Percentiles rank a stretch among this genome's conserved stretches.
Conservation (phyloP, 306 rosid genomes). For the Fagus crenata region DNA sequence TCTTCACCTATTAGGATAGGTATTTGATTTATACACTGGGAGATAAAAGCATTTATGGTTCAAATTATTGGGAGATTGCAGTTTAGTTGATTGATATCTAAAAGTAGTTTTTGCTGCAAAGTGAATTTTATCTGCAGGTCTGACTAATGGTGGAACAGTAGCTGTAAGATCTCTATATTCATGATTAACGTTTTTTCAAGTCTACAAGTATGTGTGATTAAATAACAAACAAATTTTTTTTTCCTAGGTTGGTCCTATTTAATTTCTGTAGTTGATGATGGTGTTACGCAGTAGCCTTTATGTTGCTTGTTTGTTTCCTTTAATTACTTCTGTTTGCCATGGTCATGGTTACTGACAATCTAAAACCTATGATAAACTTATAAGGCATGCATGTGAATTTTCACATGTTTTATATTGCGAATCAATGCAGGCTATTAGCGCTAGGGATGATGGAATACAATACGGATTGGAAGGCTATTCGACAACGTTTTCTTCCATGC, state of each 20-base stretch:
- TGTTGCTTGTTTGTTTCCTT: not conserved
- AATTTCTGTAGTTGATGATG: not conserved
- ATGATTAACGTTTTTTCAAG: not conserved
- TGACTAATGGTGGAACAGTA: not conserved
- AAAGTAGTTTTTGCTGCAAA: not conserved
- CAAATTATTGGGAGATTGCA: not conserved
- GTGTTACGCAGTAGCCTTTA: not conserved
- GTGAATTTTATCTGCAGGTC: not conserved
- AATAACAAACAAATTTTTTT: not conserved
- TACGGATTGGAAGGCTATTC: constrained; percentile 92
- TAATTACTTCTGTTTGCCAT: not conserved
- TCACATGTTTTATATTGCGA: constrained; percentile 24
- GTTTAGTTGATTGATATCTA: not conserved
- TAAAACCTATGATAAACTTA: not conserved
- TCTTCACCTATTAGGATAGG: not conserved
- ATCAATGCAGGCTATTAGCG: constrained; percentile 67
- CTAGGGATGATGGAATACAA: constrained; percentile 88
- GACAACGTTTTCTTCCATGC: constrained; percentile 91
- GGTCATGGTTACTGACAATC: not conserved
- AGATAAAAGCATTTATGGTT: not conserved
- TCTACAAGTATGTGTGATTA: not conserved
- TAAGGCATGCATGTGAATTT: constrained; percentile 15
- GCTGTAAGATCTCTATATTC: not conserved
- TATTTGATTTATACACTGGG: not conserved
- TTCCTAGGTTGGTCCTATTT: not conserved